These are phyloP conservation scores for Globisporangium orthogonon DNA, from an alignment of 352 stramenopile genomes.

Conservation along the genomic window DNA sequence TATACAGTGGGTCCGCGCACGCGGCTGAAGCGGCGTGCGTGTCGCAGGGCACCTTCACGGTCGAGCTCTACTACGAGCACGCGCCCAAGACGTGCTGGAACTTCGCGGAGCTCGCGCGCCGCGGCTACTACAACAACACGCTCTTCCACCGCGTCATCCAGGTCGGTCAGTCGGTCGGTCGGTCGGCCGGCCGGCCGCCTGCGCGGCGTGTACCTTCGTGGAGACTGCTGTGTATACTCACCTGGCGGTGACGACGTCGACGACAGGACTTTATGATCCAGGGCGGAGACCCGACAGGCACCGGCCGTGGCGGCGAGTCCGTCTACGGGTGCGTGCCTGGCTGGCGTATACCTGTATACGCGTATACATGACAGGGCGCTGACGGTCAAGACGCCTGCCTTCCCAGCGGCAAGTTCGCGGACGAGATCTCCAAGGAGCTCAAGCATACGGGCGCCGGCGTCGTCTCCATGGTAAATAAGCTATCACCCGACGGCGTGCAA, in stretches of 20 bases:
- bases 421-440: constrained; percentile 90
- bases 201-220: not conserved
- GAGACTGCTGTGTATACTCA: not conserved
- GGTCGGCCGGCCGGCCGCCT: too few relatives aligned
- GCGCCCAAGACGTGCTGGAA: constrained; percentile 92
- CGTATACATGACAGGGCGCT: not conserved
- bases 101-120: constrained; percentile 86
- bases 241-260: too few relatives aligned
- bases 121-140: constrained; percentile 94
- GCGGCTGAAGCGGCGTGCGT: too few relatives aligned
- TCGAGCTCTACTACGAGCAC: constrained; percentile 93
- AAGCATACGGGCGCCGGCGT: constrained; percentile 93
- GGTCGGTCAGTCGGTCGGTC: constrained; percentile 11
- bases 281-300: constrained; percentile 92
- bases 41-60: constrained; percentile 78
- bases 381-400: not conserved
- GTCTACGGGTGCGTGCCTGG: constrained; percentile 72
- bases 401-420: constrained; percentile 88
- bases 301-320: constrained; percentile 88
- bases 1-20: not conserved
- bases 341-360: not conserved
- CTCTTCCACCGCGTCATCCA: constrained; percentile 96
- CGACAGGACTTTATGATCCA: constrained; percentile 94
- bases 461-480: constrained; percentile 65
- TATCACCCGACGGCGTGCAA: too few relatives aligned